Evolutionary conservation across 2,329 filamentous ascomycete genomes (phyloP), one percentile per base, ranked within the genome.

Genomic region (Alternaria alternata): DNA sequence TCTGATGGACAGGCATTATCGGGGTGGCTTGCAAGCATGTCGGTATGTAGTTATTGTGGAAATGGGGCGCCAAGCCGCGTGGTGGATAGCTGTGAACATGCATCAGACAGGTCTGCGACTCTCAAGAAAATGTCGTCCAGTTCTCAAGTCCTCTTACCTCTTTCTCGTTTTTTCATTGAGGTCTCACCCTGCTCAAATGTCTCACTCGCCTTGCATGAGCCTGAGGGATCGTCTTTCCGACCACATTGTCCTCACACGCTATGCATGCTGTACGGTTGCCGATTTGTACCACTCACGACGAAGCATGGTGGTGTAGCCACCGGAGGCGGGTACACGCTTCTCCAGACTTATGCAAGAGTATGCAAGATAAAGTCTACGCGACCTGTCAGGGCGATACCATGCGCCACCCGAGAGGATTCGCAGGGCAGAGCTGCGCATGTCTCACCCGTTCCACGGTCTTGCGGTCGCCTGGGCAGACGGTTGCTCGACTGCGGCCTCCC

Each of bases 301-400:
- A 62, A 53, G 42, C 53, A 43, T 64, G 57, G 49, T 66, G 46
- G 44, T 61, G 61, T 59, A 26, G 34, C 59, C 30, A 49, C 28
- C 59, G 62, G 67, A 44, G 12, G 60, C 69, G 69, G 69, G 32
- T 65, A 60, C 38, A 41, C 38, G 36, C 71, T 62, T 70, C 69
- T 65, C 65, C 64, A 66, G 20, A 59, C 38, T 51, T 16, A 59
- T 57, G 44, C 43, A 48, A 54, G 36, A 54, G 32, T 58, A 59
- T 54, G 52, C 46, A 48, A 52, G 51, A 59, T 47, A 54, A n/a
- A 46, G 26, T 51, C 54, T 61, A 56, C 43, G 53, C 61, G 51
- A 67, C 48, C 63, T 69, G 63, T 69, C 63, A 58, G 46, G 36
- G 52, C 48, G 39, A 24, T 47, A 47, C 51, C 48, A 46, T 47